Evolutionary conservation across 768 basidiomycete species (phyloP).

Genomic region (Macrolepiota fuliginosa): DNA sequence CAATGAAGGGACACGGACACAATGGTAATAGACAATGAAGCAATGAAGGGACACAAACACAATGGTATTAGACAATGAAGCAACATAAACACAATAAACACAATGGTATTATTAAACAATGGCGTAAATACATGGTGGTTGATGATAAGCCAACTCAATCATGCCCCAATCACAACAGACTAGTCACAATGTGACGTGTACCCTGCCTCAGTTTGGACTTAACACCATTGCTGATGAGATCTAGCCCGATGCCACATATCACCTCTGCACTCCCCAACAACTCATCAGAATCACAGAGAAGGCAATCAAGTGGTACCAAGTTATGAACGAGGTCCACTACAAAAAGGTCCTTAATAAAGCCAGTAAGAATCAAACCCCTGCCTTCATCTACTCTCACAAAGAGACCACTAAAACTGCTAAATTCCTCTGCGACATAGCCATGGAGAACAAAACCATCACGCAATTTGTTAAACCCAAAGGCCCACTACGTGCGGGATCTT

Average conservation of each 20-base stretch:
- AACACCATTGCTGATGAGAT: too few relatives aligned
- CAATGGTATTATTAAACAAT: too few relatives aligned
- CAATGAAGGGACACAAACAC: too few relatives aligned
- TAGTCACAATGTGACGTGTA: too few relatives aligned
- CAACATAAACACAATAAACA: too few relatives aligned
- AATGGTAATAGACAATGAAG: too few relatives aligned
- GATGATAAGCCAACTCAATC: too few relatives aligned
- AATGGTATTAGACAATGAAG: too few relatives aligned
- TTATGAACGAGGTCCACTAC: conserved; percentile 99
- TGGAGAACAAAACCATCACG: conserved; percentile 95
- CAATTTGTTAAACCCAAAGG: conserved; percentile 95
- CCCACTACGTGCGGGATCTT: conserved; percentile 89
- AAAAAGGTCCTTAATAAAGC: conserved; percentile 95
- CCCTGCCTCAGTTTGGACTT: too few relatives aligned
- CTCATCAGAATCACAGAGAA: conserved; percentile 98
- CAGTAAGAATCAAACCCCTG: conserved; percentile 85
- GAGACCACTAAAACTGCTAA: conserved; percentile 97
- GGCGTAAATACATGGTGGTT: too few relatives aligned
- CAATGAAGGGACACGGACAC: too few relatives aligned
- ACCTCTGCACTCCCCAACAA: conserved; percentile 93
- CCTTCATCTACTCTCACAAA: conserved; percentile 98
- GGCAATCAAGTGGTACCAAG: conserved; percentile 96
- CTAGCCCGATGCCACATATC: conserved; percentile 90
- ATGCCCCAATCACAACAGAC: too few relatives aligned
- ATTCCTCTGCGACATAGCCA: conserved; percentile 91